phyloP scores from a whole-genome alignment of 1,284 basidiomycete genomes.

The Mycosarcoma maydis region DNA sequence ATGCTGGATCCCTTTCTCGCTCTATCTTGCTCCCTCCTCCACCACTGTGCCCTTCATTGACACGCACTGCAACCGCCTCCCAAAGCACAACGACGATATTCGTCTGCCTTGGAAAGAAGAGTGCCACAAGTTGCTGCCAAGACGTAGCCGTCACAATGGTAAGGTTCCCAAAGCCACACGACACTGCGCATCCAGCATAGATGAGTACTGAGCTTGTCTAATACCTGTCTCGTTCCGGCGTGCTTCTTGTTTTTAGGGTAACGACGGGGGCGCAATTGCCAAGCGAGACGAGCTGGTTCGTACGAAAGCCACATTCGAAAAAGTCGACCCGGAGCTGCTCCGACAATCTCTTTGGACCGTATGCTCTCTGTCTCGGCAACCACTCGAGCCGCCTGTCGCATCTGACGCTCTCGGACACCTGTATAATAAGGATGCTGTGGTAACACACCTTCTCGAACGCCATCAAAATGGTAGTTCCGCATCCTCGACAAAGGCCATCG shows the following conservation, averaged over 20 bases:
- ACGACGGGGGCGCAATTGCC: slow-evolving; percentile 65
- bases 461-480: slow-evolving; percentile 1
- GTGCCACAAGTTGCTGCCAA: not conserved
- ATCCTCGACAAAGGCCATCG: not conserved
- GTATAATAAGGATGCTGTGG: slow-evolving; percentile 64
- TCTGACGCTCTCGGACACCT: slow-evolving; percentile 58
- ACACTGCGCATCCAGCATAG: not conserved
- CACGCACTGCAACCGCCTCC: no score
- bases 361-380: slow-evolving; percentile 54
- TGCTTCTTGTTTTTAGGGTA: slow-evolving; percentile 59
- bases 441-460: slow-evolving; percentile 56
- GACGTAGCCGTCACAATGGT: slow-evolving; percentile 4
- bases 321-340: slow-evolving; percentile 48
- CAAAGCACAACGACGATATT: no score
- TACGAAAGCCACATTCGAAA: slow-evolving; percentile 37
- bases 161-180: not conserved
- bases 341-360: slow-evolving; percentile 56
- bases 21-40: no score
- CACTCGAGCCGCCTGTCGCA: slow-evolving; percentile 53
- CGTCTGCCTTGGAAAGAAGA: no score
- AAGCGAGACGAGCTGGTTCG: slow-evolving; percentile 61
- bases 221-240: not conserved
- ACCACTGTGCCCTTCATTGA: no score
- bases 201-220: slow-evolving; percentile 13
- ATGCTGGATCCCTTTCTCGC: no score